Evolutionary conservation across 1,284 basidiomycete species (phyloP).

Genomic region (Cystobasidiaceae sp.): DNA sequence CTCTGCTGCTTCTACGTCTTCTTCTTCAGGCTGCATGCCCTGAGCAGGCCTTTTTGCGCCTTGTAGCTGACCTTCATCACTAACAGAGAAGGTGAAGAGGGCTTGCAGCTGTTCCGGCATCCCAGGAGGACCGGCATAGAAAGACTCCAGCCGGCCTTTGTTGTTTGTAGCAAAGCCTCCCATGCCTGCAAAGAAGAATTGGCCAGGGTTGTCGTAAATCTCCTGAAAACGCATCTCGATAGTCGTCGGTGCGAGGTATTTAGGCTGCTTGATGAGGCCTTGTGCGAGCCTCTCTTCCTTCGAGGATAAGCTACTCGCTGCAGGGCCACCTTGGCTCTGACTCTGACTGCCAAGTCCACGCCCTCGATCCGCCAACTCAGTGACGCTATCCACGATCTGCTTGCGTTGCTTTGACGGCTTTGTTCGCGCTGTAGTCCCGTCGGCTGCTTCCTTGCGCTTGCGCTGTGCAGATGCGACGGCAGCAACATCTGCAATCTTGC

Average conservation of each 20-base stretch:
- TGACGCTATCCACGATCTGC: constrained; percentile 61
- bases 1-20: not conserved
- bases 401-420: constrained; percentile 65
- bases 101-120: constrained; percentile 20
- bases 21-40: not conserved
- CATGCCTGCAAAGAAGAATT: constrained; percentile 27
- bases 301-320: not conserved
- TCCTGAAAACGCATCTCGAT: constrained; percentile 39
- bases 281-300: constrained; percentile 24
- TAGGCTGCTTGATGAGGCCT: constrained; percentile 33
- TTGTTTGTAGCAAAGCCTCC: not conserved
- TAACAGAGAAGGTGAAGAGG: constrained; percentile 16
- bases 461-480: constrained; percentile 30
- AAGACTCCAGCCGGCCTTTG: not conserved
- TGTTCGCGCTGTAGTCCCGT: constrained; percentile 58
- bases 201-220: constrained; percentile 23
- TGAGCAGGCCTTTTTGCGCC: not conserved
- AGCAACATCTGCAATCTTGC: constrained; percentile 44
- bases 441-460: constrained; percentile 46
- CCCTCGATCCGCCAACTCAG: constrained; percentile 60
- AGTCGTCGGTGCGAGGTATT: constrained; percentile 38
- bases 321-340: constrained; percentile 5
- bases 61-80: constrained; percentile 1
- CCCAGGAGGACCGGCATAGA: constrained; percentile 31
- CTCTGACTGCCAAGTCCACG: constrained; percentile 5